Conservation (phyloP, 805 yeast genomes). For the Dipodascus albidus region DNA sequence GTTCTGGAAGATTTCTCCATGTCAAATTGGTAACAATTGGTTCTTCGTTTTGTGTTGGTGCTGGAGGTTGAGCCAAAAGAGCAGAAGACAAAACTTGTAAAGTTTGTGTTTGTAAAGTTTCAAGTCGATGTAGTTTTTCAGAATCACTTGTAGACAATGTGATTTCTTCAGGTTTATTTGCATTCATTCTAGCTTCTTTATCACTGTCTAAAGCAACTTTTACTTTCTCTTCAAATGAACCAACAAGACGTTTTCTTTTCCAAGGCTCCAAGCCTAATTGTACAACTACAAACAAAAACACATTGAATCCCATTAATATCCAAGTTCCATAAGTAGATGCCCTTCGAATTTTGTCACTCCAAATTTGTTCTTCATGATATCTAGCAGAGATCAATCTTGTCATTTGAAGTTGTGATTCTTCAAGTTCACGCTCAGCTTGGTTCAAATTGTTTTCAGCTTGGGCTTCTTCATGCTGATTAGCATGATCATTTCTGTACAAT, state of each 20-base stretch:
- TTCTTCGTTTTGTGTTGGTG: not conserved
- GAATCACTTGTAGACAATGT: not conserved
- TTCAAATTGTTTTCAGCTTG: constrained; percentile 38
- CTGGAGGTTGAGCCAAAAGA: not conserved
- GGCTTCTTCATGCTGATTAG: constrained; percentile 49
- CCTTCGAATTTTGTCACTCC: constrained; percentile 93
- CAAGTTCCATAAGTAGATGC: constrained; percentile 97
- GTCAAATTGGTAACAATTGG: not conserved
- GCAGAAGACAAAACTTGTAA: not conserved
- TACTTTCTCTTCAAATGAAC: constrained; percentile 74
- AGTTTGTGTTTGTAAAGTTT: not conserved
- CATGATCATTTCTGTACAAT: constrained; percentile 71
- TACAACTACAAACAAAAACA: constrained; percentile 64
- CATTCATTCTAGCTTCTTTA: not conserved
- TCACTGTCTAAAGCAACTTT: constrained; percentile 25
- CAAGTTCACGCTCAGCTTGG: constrained; percentile 49
- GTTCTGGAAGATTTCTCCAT: not conserved
- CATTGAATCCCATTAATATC: constrained; percentile 76
- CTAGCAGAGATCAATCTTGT: constrained; percentile 73
- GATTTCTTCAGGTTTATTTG: not conserved
- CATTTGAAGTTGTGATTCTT: constrained; percentile 54
- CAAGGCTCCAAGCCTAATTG: constrained; percentile 90
- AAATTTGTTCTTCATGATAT: constrained; percentile 93
- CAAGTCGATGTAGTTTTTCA: not conserved
- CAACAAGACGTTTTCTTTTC: constrained; percentile 73